phyloP scores from a whole-genome alignment of 2,329 filamentous ascomycete genomes.

The Alternaria brassicicola region DNA sequence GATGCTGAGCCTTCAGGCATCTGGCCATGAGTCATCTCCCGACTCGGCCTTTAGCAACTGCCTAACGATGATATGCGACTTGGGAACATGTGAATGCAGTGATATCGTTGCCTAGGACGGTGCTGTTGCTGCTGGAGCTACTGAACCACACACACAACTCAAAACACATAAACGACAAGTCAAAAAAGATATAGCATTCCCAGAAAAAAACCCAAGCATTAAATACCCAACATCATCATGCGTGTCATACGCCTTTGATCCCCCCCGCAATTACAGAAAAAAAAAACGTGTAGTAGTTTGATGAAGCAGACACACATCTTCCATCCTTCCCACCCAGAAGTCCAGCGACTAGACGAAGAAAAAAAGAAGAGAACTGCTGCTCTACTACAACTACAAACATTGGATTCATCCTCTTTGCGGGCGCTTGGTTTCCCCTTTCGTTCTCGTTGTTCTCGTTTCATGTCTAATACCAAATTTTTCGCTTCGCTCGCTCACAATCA shows the following conservation, averaged over 20 bases:
- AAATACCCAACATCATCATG: slow-evolving; percentile 13
- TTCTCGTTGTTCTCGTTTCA: slow-evolving; percentile 6
- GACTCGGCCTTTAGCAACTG: neutral
- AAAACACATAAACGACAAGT: neutral
- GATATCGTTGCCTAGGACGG: neutral
- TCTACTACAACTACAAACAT: slow-evolving; percentile 10
- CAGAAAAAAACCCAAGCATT: slow-evolving; percentile 10
- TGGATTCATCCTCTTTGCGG: neutral
- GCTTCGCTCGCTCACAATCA: slow-evolving; percentile 10
- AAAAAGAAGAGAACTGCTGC: neutral
- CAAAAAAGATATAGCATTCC: slow-evolving; percentile 5
- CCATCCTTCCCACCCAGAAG: neutral
- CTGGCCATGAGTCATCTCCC: neutral
- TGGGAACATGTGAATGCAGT: neutral
- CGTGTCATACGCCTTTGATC: neutral
- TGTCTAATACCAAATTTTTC: slow-evolving; percentile 18
- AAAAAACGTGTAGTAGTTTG: neutral
- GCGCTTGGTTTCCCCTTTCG: slow-evolving; percentile 5
- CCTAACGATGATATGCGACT: neutral
- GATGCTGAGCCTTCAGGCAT: neutral
- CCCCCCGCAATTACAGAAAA: neutral
- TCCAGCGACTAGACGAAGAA: slow-evolving; percentile 11
- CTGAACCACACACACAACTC: neutral
- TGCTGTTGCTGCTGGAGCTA: neutral
- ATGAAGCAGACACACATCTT: neutral